Base-by-base conservation (phyloP, 2,329 filamentous ascomycete genomes). In the Chalaropsis thielavioides region DNA sequence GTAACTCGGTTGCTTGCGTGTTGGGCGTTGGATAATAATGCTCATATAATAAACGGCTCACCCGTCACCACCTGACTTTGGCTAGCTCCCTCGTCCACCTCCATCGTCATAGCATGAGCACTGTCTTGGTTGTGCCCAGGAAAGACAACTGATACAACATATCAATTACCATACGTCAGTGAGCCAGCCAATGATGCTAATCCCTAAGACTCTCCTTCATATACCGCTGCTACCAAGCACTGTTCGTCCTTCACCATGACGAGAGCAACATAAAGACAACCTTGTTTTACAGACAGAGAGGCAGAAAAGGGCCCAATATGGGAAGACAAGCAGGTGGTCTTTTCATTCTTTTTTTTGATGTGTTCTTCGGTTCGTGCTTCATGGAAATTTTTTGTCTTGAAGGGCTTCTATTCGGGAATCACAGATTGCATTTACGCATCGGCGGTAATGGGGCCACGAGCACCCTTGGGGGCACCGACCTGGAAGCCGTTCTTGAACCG, bases 401-500 rank as follows among this genome's bases (percentile, higher is more conserved):
- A 66, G 67, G 58, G 64, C 67, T 67, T 67, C 65, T 67, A 67
- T 67, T 67, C 62, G 62, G 65, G 62, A 67, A 67, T 67, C 62
- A 66, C 62, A 67, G 65, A 66, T 46, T 64, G 62, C 58, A 66
- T 70, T 70, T 73, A 73, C 68, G 72, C 71, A 71, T 74, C 74
- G 71, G 75, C 70, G 72, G 74, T 73, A 67, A 70, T 60, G 72
- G 83, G 81, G 74, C 88, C 89, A 72, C 87, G 86, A 72, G 91
- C 82, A 75, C 86, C 88, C 83, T 95, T 92, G 76, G 91, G 91
- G 73, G 83, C 79, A 76, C 94, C 94, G 72, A 81, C 85, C 83
- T 89, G 92, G 90, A 99, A 99, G 74, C 91, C 92, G 82, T 99
- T 99, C 84, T 88, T 90, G 87, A 96, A 96, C 81, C 86, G 86